Evolutionary conservation across 2,329 filamentous ascomycete genomes (phyloP).

Genomic region (Fusarium camptoceras): DNA sequence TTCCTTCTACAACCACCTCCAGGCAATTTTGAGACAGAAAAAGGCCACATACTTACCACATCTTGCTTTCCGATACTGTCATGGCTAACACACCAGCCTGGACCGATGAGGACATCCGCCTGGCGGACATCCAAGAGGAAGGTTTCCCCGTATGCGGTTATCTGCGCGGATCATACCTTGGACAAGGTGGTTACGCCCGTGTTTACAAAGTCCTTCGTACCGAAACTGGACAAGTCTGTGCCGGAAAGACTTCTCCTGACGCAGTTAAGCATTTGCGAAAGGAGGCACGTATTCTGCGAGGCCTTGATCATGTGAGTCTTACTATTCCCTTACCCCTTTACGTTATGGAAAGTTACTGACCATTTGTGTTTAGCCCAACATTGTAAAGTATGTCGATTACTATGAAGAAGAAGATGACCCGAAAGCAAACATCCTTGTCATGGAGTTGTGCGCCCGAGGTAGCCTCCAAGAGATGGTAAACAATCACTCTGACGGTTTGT

Average conservation of each 20-base stretch:
- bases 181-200: conserved; percentile 45
- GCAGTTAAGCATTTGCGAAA: conserved; percentile 37
- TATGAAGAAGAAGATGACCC: conserved; percentile 37
- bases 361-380: conserved; percentile 38
- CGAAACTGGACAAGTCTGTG: conserved; percentile 44
- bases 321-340: not conserved
- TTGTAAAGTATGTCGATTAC: conserved; percentile 48
- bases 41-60: not conserved
- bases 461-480: conserved; percentile 47
- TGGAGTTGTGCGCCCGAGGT: conserved; percentile 48
- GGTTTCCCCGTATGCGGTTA: conserved; percentile 38
- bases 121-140: conserved; percentile 20
- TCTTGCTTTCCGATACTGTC: not conserved
- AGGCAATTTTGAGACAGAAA: not conserved
- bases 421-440: conserved; percentile 45
- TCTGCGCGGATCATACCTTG: conserved; percentile 41
- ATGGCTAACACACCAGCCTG: conserved; percentile 27
- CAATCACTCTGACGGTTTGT: conserved; percentile 34
- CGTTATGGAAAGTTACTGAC: not conserved
- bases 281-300: conserved; percentile 42
- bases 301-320: conserved; percentile 45
- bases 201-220: conserved; percentile 48
- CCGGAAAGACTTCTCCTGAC: conserved; percentile 46
- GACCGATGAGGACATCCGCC: conserved; percentile 36
- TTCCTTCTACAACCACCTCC: not conserved